phyloP scores from a whole-genome alignment of 768 basidiomycete species.

The Antrodiella citrinella region DNA sequence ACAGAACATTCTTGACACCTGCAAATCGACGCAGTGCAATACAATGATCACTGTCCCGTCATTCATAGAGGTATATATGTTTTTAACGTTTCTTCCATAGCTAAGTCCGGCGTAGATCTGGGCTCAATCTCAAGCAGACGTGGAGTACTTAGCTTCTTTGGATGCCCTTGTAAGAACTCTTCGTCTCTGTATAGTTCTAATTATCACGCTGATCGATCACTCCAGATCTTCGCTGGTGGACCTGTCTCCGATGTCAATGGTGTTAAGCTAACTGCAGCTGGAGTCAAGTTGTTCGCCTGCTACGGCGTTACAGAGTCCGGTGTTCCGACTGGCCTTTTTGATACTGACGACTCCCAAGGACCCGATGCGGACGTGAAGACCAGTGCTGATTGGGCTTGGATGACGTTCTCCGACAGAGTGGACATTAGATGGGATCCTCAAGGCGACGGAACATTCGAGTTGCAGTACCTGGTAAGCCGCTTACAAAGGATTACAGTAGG shows the following conservation, averaged over 20 bases:
- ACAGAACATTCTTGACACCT: constrained; percentile 9
- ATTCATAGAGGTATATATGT: constrained; percentile 12
- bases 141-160: constrained; percentile 10
- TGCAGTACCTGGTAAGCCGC: constrained; percentile 10
- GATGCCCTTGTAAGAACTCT: constrained; percentile 6
- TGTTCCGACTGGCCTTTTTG: constrained; percentile 1
- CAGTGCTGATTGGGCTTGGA: constrained; percentile 11
- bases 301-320: constrained; percentile 16
- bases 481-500: too few relatives aligned
- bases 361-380: constrained; percentile 2
- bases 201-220: neutral
- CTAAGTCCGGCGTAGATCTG: constrained; percentile 9
- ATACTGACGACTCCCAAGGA: constrained; percentile 1
- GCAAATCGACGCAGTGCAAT: constrained; percentile 4
- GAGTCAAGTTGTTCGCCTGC: constrained; percentile 7
- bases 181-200: neutral
- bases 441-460: constrained; percentile 14
- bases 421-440: constrained; percentile 8
- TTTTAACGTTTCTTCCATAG: neutral
- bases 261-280: constrained; percentile 10
- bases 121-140: constrained; percentile 10
- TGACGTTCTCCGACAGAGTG: constrained; percentile 5
- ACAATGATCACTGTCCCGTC: constrained; percentile 10
- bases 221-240: constrained; percentile 13
- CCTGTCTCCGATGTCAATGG: constrained; percentile 12